A percentile compares a stretch with the other conserved stretches of the same genome.
Evolutionary conservation across 2,329 filamentous ascomycete species (phyloP).

Genomic region (Colletotrichum euphorbiae): DNA sequence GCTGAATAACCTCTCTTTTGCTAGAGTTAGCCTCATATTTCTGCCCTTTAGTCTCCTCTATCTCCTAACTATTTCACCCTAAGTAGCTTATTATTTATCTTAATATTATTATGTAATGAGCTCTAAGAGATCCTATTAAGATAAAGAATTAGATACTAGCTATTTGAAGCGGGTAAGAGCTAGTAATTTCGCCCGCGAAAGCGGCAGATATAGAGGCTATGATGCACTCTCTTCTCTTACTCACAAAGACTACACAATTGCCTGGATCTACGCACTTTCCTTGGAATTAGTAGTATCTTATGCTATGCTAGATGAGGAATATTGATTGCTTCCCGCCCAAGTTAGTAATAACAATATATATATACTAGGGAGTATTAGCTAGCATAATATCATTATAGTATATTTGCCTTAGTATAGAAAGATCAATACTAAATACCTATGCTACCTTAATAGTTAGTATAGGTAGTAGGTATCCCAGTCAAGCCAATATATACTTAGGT

Average conservation of each 20-base stretch:
- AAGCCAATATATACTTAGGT: constrained; percentile 37
- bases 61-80: too few species aligned
- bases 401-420: constrained; percentile 22
- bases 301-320: constrained; percentile 42
- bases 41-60: too few species aligned
- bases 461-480: constrained; percentile 43
- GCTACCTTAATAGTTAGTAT: constrained; percentile 45
- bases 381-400: constrained; percentile 22
- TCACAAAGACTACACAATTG: constrained; percentile 36
- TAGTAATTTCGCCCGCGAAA: too few species aligned
- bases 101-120: too few species aligned
- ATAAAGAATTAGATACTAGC: too few species aligned
- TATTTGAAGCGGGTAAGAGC: too few species aligned
- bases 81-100: too few species aligned
- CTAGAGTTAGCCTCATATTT: too few species aligned
- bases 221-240: too few species aligned
- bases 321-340: background rate
- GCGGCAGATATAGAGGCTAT: too few species aligned
- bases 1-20: too few species aligned
- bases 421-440: constrained; percentile 15
- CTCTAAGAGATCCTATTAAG: too few species aligned
- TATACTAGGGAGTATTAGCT: background rate
- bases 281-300: constrained; percentile 38
- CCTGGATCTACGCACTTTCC: constrained; percentile 41
- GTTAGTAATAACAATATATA: constrained; percentile 20